Base-by-base conservation (phyloP, 2,329 filamentous ascomycete species). In the Claviceps purpurea region DNA sequence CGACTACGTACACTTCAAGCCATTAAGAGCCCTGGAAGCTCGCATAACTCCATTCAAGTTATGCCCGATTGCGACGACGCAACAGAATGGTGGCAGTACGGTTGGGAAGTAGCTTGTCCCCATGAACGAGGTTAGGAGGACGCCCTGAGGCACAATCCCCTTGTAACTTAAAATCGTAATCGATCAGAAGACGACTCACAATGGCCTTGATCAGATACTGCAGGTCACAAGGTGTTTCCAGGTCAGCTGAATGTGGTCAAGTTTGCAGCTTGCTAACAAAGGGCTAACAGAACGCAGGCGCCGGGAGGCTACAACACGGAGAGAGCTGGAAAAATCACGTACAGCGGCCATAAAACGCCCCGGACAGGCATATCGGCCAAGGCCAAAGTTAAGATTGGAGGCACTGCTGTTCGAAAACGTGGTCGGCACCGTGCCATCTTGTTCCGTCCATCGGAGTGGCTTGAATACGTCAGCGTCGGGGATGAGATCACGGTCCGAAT, bases 341-440 rank as follows among this genome's bases (percentile, higher is more conserved):
- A 56, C 55, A 1, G 55, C 40, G 16, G 56, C 56, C 26, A 58
- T 48, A 46, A 58, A 58, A 26, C 56, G 56, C 49, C 56, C 56
- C 2, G 56, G 56, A 22, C 56, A 58, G 38, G 56, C 56, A 40
- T 58, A 56, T 47, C 54, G 50, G 2, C 56, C 56, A 5, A 56
- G 52, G 2, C 56, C 56, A 50, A 58, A 58, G 40, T 56, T 48
- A 14, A 58, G 39, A 30, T 56, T 56, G 43, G 54, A 40, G 7
- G 51, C 47, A 40, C 55, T 56, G 45, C 55, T 56, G 50, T 55
- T 51, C 1, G 55, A 44, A 18, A 56, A 56, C 4, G 45, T 26
- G 4, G 53, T 50, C 4, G 52, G 50, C 10, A 38, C 48, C 2
- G 48, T 47, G 13, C 47, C 34, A 16, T 38, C 18, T 20, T 55